Base-by-base conservation (phyloP, 148 eudicot species). In the Nyssa sinensis region DNA sequence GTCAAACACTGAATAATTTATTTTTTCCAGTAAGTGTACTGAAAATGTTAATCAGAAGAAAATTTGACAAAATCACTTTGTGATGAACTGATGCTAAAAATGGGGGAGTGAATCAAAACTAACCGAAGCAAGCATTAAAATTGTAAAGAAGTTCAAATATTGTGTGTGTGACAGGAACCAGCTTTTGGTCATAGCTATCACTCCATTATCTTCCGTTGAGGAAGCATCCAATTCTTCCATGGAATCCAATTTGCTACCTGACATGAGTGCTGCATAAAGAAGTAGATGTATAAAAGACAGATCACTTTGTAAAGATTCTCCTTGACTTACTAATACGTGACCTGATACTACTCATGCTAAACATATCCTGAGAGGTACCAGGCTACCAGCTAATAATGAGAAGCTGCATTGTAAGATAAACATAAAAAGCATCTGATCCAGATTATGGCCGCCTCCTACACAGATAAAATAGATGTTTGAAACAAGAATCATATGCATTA, bases 91-190 rank as follows among this genome's bases (percentile, higher is more conserved):
- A 28, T 37, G 57, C 41, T 37, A 37, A 35, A 72, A 61, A 70
- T 21, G 35, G 72, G 17, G 3, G 27, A 71, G 57, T 19, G 67
- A 47, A 83, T 65, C 41, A 32, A 77, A 69, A 87, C 97, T 86
- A 64, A 95, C 99, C 86, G 98, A 95, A 81, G 99, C 99, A 80
- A 93, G 98, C 73, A 91, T 77, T 78, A 95, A 78, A 78, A 95
- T 89, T 10, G 99, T 86, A 77, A 86, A 80, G 77, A 88, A 93
- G 84, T 95, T 95, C 84, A 95, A 73, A 79, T 90, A 95, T 75
- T 93, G 99, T 62, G 97, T 69, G 74, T 93, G 96, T 25, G 97
- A 90, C 53, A 91, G 78, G 67, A 95, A 82, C 99, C 99, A 95
- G 29, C 79, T 70, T 72, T 95, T 89, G 31, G 84, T 27, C n/a